Evolutionary conservation across 2,329 filamentous ascomycete genomes (phyloP).

Genomic region (Leptodontidium sp.): DNA sequence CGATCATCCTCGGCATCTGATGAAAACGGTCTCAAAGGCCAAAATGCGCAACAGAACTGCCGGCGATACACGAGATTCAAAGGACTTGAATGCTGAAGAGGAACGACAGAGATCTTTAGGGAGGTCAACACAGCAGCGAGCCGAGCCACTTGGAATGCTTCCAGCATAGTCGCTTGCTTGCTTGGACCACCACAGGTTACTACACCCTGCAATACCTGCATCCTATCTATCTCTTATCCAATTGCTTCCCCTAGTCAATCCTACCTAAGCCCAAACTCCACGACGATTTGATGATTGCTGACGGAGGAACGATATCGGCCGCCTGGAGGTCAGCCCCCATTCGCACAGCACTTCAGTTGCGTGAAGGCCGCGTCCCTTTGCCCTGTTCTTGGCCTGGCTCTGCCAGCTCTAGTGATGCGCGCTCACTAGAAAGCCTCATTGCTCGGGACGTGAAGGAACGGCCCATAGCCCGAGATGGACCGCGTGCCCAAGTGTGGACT

Average conservation of each 20-base stretch:
- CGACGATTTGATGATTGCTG: constrained; percentile 23
- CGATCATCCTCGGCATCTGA: constrained; percentile 1
- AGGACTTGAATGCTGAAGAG: neutral
- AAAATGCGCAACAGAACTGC: neutral
- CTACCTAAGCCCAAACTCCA: constrained; percentile 34
- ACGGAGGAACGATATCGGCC: constrained; percentile 32
- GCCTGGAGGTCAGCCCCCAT: neutral
- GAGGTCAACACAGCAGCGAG: constrained; percentile 20
- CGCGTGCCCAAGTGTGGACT: constrained; percentile 30
- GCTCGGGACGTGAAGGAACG: constrained; percentile 24
- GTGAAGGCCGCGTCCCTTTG: constrained; percentile 16
- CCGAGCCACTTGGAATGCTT: constrained; percentile 32
- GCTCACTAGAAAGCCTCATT: neutral
- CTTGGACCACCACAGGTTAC: neutral
- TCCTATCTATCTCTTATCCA: constrained; percentile 31
- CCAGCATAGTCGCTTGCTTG: constrained; percentile 31
- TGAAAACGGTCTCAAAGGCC: neutral
- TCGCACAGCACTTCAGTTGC: neutral
- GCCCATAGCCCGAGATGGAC: constrained; percentile 29
- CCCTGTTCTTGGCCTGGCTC: constrained; percentile 26
- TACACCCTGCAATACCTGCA: constrained; percentile 15
- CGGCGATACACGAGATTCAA: neutral
- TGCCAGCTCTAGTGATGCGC: constrained; percentile 5
- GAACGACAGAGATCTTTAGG: constrained; percentile 1
- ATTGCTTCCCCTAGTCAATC: constrained; percentile 33